Percentiles rank a stretch among this genome's conserved stretches.
Conservation (phyloP, 1,139 yeast species). For the Suhomyces anneliseae region DNA sequence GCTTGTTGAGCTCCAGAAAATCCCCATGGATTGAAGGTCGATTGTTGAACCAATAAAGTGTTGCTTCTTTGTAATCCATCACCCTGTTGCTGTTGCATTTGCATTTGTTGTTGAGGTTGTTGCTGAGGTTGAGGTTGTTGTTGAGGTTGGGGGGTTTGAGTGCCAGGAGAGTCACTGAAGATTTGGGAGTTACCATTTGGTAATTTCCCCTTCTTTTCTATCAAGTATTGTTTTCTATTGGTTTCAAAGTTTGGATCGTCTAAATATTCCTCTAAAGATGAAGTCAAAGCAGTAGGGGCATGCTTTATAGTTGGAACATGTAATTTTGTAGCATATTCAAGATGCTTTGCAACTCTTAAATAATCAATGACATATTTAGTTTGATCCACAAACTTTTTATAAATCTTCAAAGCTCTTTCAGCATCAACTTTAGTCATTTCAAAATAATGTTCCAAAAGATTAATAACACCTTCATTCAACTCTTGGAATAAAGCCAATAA, state of each 20-base stretch:
- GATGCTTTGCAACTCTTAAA: slow-evolving; percentile 83
- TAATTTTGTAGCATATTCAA: slow-evolving; percentile 82
- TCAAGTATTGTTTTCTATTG: slow-evolving; percentile 74
- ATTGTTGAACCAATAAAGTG: slow-evolving; percentile 42
- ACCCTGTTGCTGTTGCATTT: slow-evolving; percentile 8
- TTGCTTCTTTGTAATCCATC: slow-evolving; percentile 23
- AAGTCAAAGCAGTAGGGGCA: slow-evolving; percentile 91
- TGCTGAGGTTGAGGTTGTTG: slow-evolving; percentile 11
- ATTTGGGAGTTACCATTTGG: not conserved
- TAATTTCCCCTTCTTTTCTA: slow-evolving; percentile 47
- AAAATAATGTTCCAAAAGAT: slow-evolving; percentile 87
- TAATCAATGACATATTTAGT: slow-evolving; percentile 87
- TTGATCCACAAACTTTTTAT: slow-evolving; percentile 80
- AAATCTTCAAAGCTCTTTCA: slow-evolving; percentile 77
- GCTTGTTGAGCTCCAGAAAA: slow-evolving; percentile 13
- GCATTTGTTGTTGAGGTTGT: slow-evolving; percentile 24
- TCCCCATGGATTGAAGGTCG: slow-evolving; percentile 50
- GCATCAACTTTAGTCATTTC: slow-evolving; percentile 89
- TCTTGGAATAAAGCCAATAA: slow-evolving; percentile 81
- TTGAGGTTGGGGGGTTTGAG: not conserved
- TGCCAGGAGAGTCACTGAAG: not conserved
- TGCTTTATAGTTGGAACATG: slow-evolving; percentile 96
- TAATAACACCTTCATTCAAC: slow-evolving; percentile 92
- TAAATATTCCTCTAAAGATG: slow-evolving; percentile 83
- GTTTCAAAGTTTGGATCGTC: slow-evolving; percentile 82